These are phyloP conservation scores for Neurospora intermedia DNA, from an alignment of 495 filamentous ascomycete genomes.

Conservation along the genomic window DNA sequence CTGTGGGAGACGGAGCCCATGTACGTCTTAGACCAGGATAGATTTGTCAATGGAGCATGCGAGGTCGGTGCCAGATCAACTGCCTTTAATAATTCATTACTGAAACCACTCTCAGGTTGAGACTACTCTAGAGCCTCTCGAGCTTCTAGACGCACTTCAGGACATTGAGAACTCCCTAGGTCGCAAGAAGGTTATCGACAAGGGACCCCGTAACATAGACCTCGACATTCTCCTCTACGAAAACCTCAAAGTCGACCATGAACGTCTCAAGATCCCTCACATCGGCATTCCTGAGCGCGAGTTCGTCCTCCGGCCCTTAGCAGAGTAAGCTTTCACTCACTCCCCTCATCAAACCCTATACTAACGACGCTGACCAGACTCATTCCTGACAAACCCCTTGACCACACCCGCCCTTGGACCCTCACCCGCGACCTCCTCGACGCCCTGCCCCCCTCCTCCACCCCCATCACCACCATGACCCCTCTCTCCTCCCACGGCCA, in stretches of 20 bases:
- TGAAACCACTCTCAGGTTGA: constrained; percentile 49
- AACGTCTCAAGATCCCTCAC: constrained; percentile 76
- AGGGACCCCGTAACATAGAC: constrained; percentile 88
- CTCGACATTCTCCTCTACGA: constrained; percentile 89
- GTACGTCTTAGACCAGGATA: constrained; percentile 83
- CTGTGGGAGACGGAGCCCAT: constrained; percentile 93
- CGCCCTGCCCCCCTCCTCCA: constrained; percentile 40
- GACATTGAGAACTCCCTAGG: constrained; percentile 70
- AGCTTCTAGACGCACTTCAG: constrained; percentile 70
- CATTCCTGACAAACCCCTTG: constrained; percentile 47
- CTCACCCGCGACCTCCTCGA: constrained; percentile 49
- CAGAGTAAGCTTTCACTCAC: constrained; percentile 51
- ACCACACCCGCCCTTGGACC: constrained; percentile 39
- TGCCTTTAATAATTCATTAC: not conserved
- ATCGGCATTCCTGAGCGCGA: constrained; percentile 77
- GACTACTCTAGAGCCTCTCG: constrained; percentile 63
- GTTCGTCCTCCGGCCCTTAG: constrained; percentile 83
- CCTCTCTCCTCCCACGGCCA: constrained; percentile 46
- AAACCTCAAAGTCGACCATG: constrained; percentile 49
- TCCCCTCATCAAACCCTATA: not conserved
- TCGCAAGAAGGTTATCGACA: constrained; percentile 75
- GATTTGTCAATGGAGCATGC: constrained; percentile 87
- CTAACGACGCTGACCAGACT: constrained; percentile 34
- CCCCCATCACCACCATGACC: constrained; percentile 56
- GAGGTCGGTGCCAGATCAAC: constrained; percentile 50